Conservation (phyloP, 805 yeast species). For the Starmera caribaea region DNA sequence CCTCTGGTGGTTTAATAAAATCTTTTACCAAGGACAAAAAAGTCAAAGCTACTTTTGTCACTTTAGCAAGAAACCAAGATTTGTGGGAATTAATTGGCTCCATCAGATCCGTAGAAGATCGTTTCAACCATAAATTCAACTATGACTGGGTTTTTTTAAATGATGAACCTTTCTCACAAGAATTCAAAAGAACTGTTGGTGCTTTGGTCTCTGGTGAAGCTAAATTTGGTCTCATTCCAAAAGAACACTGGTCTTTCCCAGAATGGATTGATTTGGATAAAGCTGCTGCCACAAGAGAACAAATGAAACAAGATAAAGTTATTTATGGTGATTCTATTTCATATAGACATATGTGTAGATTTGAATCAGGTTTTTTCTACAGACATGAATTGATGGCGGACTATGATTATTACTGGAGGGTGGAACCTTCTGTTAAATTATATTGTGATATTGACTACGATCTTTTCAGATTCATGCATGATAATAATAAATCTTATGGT, state of each 20-base stretch:
- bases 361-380: conserved; percentile 48
- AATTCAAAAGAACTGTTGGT: conserved; percentile 40
- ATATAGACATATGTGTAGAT: conserved; percentile 63
- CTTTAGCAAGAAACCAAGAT: conserved; percentile 63
- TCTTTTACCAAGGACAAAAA: conserved; percentile 14
- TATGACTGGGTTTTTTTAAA: conserved; percentile 80
- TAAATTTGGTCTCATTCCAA: conserved; percentile 52
- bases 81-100: conserved; percentile 47
- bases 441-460: conserved; percentile 60
- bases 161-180: conserved; percentile 51
- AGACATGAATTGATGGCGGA: conserved; percentile 48
- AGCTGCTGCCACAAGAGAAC: conserved; percentile 35
- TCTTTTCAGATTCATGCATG: conserved; percentile 52
- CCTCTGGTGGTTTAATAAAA: conserved; percentile 8
- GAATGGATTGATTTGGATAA: conserved; percentile 45
- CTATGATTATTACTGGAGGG: conserved; percentile 70
- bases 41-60: conserved; percentile 54
- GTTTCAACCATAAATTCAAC: conserved; percentile 52
- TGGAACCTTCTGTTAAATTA: conserved; percentile 59
- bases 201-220: conserved; percentile 50
- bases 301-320: conserved; percentile 34
- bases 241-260: conserved; percentile 66
- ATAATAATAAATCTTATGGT: conserved; percentile 50
- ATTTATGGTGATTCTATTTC: conserved; percentile 52
- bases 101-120: conserved; percentile 53